phyloP scores from a whole-genome alignment of 148 eudicot species.

The Fagopyrum tataricum region DNA sequence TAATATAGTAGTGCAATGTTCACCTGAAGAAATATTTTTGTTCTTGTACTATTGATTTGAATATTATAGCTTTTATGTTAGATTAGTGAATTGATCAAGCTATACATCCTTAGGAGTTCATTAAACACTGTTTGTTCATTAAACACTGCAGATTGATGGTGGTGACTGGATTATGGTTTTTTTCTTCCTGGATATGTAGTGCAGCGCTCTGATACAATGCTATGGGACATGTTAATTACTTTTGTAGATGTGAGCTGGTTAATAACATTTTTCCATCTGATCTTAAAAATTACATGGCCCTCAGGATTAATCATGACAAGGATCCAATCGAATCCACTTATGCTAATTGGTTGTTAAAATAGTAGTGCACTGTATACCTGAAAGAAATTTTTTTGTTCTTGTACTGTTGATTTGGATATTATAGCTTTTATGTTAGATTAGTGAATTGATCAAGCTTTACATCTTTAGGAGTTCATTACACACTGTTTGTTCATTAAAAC shows the following conservation, averaged over 20 bases:
- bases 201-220: neutral
- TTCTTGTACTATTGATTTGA: neutral
- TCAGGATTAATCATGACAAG: no score
- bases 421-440: neutral
- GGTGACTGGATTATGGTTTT: neutral
- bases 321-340: no score
- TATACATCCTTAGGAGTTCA: neutral
- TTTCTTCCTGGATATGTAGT: no score
- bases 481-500: neutral
- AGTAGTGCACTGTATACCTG: neutral
- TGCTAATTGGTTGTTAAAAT: neutral
- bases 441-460: neutral
- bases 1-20: neutral
- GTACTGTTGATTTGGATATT: neutral
- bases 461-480: neutral
- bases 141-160: neutral
- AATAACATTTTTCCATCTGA: neutral
- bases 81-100: neutral
- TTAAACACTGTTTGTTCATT: neutral
- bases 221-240: neutral
- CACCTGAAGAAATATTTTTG: neutral
- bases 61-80: neutral
- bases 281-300: neutral
- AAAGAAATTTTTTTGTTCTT: neutral
- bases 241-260: neutral